Evolutionary conservation across 2,329 filamentous ascomycete genomes (phyloP).

Genomic region (Dactylellina parvicollis): DNA sequence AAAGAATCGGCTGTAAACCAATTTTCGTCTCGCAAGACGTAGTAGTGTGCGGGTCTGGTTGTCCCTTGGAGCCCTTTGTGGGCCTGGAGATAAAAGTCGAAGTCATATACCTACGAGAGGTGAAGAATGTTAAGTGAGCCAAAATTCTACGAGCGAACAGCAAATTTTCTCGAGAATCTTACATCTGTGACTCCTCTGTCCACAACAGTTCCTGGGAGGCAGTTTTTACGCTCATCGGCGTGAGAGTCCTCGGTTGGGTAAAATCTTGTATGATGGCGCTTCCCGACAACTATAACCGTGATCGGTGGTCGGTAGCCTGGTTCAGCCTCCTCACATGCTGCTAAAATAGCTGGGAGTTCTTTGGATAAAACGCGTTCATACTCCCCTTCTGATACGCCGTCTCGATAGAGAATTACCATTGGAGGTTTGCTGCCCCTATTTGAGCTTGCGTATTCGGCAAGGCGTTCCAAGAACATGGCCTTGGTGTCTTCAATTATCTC

Average conservation of each 20-base stretch:
- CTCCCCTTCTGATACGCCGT: conserved; percentile 87
- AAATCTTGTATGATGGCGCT: conserved; percentile 89
- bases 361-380: conserved; percentile 74
- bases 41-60: conserved; percentile 84
- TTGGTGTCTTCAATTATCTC: conserved; percentile 16
- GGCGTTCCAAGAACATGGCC: conserved; percentile 31
- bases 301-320: conserved; percentile 67
- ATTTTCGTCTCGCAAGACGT: conserved; percentile 64
- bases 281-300: conserved; percentile 81
- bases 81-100: conserved; percentile 87
- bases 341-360: conserved; percentile 74
- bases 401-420: conserved; percentile 85
- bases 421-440: conserved; percentile 68
- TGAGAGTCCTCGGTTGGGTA: conserved; percentile 72
- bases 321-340: conserved; percentile 68
- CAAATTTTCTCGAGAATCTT: not conserved
- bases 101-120: conserved; percentile 67
- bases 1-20: conserved; percentile 16
- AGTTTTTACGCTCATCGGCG: conserved; percentile 69
- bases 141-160: not conserved
- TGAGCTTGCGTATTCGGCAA: not conserved
- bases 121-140: too few relatives aligned
- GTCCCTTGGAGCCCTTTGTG: conserved; percentile 87
- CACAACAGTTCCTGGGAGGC: conserved; percentile 79
- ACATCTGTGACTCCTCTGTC: conserved; percentile 78